phyloP scores from a whole-genome alignment of 257 asterid species.

The Nicotiana undulata region DNA sequence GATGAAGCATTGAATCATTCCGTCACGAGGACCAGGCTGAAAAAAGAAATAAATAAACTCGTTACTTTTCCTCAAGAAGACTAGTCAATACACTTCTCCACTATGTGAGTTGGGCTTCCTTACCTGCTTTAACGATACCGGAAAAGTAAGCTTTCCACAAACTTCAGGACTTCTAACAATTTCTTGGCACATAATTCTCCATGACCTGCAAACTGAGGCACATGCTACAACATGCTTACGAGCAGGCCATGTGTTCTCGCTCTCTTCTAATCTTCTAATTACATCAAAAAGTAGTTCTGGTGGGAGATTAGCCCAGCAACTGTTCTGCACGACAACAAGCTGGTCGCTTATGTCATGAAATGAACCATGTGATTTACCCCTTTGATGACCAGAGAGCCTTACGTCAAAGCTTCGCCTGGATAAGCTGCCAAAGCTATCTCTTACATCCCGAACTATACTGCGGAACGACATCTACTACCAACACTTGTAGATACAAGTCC shows the following conservation, averaged over 20 bases:
- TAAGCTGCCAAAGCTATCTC: constrained; percentile 84
- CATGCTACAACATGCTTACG: constrained; percentile 86
- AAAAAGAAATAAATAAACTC: constrained; percentile 11
- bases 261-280: constrained; percentile 81
- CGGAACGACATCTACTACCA: constrained; percentile 72
- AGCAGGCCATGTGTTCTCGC: constrained; percentile 89
- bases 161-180: constrained; percentile 66
- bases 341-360: constrained; percentile 53
- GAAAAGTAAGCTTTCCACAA: constrained; percentile 85
- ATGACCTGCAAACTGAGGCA: constrained; percentile 81
- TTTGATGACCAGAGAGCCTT: constrained; percentile 56
- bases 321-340: constrained; percentile 53
- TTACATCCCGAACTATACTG: constrained; percentile 78
- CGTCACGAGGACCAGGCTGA: constrained; percentile 94
- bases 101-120: neutral
- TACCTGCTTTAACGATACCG: constrained; percentile 89
- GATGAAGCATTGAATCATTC: constrained; percentile 86
- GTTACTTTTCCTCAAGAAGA: neutral
- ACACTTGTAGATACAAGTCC: constrained; percentile 6
- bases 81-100: neutral
- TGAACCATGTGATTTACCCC: constrained; percentile 70
- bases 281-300: constrained; percentile 84
- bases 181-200: constrained; percentile 85
- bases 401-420: constrained; percentile 75
- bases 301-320: constrained; percentile 92